Percentiles rank a stretch among this genome's conserved stretches.
phyloP scores from a whole-genome alignment of 176 grass and related monocot species.

The Stipa capillata region DNA sequence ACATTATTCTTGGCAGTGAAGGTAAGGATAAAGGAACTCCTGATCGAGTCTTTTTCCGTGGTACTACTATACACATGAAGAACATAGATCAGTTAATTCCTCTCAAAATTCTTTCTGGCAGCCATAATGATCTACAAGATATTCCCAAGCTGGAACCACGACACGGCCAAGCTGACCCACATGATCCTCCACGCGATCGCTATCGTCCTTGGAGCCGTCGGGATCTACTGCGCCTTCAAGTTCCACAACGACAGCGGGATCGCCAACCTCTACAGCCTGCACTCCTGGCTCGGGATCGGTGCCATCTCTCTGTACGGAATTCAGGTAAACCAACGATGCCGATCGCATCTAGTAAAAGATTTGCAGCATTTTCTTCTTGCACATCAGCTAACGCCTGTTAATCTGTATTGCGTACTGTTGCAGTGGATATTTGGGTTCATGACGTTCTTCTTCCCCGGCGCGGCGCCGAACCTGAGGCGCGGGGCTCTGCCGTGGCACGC shows the following conservation, averaged over 20 bases:
- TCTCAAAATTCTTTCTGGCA: neutral
- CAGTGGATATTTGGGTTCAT: constrained; percentile 90
- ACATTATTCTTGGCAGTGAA: constrained; percentile 87
- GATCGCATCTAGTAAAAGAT: neutral
- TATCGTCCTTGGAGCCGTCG: constrained; percentile 55
- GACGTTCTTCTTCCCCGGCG: constrained; percentile 64
- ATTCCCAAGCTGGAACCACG: constrained; percentile 49
- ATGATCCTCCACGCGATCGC: constrained; percentile 63
- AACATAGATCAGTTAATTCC: neutral
- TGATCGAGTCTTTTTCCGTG: neutral
- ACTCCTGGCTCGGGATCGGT: constrained; percentile 87
- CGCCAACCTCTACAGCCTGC: constrained; percentile 86
- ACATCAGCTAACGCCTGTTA: neutral
- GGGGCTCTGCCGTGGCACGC: constrained; percentile 77
- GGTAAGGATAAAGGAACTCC: constrained; percentile 19
- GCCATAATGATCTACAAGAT: constrained; percentile 81
- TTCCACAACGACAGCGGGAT: constrained; percentile 91
- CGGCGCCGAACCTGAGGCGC: constrained; percentile 36
- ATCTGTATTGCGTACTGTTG: neutral
- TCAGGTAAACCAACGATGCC: constrained; percentile 26
- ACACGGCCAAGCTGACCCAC: constrained; percentile 60
- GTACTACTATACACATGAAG: neutral
- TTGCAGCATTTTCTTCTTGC: neutral
- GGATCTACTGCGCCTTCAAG: constrained; percentile 85
- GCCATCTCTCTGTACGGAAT: constrained; percentile 61